These are phyloP conservation scores for Cochlearia excelsa DNA, from an alignment of 345 rosid species.

Conservation along the genomic window DNA sequence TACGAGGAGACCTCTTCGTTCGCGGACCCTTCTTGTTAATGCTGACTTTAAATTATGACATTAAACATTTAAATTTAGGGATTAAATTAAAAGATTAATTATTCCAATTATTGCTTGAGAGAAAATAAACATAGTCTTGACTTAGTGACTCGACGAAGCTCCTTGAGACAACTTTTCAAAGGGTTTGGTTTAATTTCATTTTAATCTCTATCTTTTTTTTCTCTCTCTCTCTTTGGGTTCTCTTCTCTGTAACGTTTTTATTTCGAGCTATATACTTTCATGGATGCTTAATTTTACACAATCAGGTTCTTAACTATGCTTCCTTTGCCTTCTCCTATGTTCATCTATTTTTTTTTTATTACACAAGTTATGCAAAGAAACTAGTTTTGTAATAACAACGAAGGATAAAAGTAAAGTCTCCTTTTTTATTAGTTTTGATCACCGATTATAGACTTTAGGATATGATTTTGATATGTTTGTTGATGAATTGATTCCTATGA, in stretches of 20 bases:
- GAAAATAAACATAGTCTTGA: conserved; percentile 23
- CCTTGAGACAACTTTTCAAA: conserved; percentile 35
- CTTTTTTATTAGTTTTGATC: conserved; percentile 11
- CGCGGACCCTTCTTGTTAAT: conserved; percentile 28
- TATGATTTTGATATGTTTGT: conserved; percentile 3
- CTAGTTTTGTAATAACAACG: background rate
- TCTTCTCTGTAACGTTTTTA: conserved; percentile 31
- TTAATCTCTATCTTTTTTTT: background rate
- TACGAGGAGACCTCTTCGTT: conserved; percentile 27
- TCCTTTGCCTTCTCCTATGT: background rate
- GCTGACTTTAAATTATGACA: conserved; percentile 6
- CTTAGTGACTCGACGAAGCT: conserved; percentile 36
- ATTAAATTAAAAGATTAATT: conserved; percentile 7
- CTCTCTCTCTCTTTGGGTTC: conserved; percentile 27
- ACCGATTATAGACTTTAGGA: conserved; percentile 8
- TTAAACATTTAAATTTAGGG: background rate
- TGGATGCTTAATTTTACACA: conserved; percentile 30
- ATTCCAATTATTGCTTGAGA: conserved; percentile 29
- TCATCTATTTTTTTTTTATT: conserved; percentile 3
- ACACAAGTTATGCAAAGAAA: conserved; percentile 24
- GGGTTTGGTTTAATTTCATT: conserved; percentile 23
- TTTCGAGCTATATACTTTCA: conserved; percentile 31
- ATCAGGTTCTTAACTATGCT: conserved; percentile 29
- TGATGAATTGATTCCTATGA: conserved; percentile 18
- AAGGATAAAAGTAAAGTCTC: conserved; percentile 10